Base-by-base conservation (phyloP, 345 rosid genomes). In the Bruguiera gymnorhiza region DNA sequence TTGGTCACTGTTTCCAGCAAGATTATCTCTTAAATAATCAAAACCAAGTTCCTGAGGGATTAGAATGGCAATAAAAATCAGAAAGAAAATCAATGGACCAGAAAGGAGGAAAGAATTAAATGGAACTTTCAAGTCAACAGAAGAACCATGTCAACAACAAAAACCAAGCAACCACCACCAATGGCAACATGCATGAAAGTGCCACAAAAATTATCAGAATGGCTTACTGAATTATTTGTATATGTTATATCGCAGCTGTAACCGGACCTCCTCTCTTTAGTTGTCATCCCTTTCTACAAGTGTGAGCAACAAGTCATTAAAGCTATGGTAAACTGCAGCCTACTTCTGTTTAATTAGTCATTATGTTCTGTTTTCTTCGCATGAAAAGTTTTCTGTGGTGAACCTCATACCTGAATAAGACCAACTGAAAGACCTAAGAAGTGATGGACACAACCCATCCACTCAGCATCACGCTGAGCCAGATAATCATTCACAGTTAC, bases 361-460 rank as follows among this genome's bases (percentile, higher is more conserved):
- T 19, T 32, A 32, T 66, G 32, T 46, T 26, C 39, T 53, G 51
- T 21, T 53, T 63, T 52, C 29, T 31, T 55, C 30, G 11, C 48
- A 39, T 7, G 9, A 5, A 29, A 50, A 51, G 29, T n/a, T 13
- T 37, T 36, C 19, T 15, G n/a, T 21, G 10, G 20, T 21, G 24
- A 32, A 53, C 36, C 21, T 75, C 15, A 67, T 62, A 91, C 98
- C 97, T 91, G 96, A 78, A 93, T 86, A 70, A 93, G 91, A 81
- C 98, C 98, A 67, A 93, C 97, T 65, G 98, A 91, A 76, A 93
- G 94, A 73, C 97, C 97, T 78, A 93, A 80, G 79, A 81, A 93
- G 65, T 87, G 87, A 85, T 93, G 94, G 80, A 93, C 92, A 74
- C 94, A 96, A 36, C 97, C 98, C 98, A 93, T 93, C 98, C 98